A percentile compares a stretch with the other conserved stretches of the same genome.
phyloP scores from a whole-genome alignment of 306 rosid species.

The Castanopsis chinensis region DNA sequence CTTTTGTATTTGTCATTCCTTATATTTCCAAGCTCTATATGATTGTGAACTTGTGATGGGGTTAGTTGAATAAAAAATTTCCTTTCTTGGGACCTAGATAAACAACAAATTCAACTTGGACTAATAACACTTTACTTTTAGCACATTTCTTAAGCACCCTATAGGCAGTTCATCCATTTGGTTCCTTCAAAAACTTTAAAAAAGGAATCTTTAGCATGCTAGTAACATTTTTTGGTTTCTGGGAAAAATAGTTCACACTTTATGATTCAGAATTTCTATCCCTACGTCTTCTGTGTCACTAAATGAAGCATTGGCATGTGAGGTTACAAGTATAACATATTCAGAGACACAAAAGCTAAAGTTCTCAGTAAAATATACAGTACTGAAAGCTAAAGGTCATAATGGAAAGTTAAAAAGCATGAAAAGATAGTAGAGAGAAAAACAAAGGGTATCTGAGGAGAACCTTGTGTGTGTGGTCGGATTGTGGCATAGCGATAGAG shows the following conservation, averaged over 20 bases:
- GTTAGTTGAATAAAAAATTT: too few relatives aligned
- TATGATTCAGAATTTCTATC: neutral
- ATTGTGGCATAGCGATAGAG: conserved; percentile 14
- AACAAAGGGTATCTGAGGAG: neutral
- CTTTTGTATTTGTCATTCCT: neutral
- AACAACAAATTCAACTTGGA: too few relatives aligned
- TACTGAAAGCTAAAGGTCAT: neutral
- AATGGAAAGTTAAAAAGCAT: neutral
- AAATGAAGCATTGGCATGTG: neutral
- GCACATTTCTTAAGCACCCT: neutral
- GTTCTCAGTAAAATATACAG: neutral
- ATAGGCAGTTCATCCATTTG: neutral
- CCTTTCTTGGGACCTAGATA: too few relatives aligned
- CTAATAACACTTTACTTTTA: neutral
- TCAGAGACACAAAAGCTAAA: neutral
- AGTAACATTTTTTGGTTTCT: neutral
- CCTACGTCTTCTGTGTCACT: neutral
- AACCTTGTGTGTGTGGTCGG: conserved; percentile 56
- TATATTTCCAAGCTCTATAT: neutral
- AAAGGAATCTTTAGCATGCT: neutral
- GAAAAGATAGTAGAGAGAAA: too few relatives aligned
- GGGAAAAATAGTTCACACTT: neutral
- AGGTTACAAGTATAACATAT: neutral
- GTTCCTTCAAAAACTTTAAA: neutral
- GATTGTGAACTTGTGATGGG: neutral